Percentiles rank a stretch among this genome's conserved stretches.
Conservation (phyloP, 176 grass and related monocot species). For the Phragmites australis region DNA sequence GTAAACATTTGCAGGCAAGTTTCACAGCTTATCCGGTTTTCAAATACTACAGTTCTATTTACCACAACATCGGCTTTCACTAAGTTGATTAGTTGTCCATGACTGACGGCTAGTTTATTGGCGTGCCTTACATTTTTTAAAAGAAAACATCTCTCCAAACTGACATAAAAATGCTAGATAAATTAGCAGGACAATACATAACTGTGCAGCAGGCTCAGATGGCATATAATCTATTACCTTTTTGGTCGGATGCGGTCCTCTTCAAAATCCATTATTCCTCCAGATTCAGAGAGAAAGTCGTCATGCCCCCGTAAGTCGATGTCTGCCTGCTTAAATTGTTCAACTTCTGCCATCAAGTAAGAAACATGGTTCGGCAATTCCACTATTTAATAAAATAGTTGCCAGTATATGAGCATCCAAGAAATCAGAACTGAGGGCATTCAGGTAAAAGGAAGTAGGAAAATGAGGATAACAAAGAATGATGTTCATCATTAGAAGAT, state of each 20-base stretch:
- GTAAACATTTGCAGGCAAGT: background rate
- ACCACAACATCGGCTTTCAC: background rate
- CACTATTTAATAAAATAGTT: constrained; percentile 62
- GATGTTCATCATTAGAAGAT: background rate
- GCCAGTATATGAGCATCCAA: constrained; percentile 42
- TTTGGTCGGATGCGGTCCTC: constrained; percentile 94
- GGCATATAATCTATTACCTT: constrained; percentile 55
- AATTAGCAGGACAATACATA: constrained; percentile 7
- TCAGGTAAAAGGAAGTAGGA: background rate
- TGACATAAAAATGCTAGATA: background rate
- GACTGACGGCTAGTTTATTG: background rate
- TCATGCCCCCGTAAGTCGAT: constrained; percentile 76
- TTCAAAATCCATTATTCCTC: constrained; percentile 98
- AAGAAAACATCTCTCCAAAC: background rate
- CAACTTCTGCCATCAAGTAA: constrained; percentile 95
- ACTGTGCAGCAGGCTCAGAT: background rate
- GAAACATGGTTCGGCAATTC: constrained; percentile 74
- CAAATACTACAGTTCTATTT: background rate
- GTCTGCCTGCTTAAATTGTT: constrained; percentile 97
- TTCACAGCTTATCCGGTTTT: background rate
- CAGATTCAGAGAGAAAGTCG: constrained; percentile 84
- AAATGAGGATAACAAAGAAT: constrained; percentile 24
- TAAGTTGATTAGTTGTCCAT: background rate
- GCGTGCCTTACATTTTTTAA: background rate
- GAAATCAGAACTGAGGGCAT: background rate